Evolutionary conservation across 2,329 filamentous ascomycete genomes (phyloP).

Genomic region (Alternaria infectoria): DNA sequence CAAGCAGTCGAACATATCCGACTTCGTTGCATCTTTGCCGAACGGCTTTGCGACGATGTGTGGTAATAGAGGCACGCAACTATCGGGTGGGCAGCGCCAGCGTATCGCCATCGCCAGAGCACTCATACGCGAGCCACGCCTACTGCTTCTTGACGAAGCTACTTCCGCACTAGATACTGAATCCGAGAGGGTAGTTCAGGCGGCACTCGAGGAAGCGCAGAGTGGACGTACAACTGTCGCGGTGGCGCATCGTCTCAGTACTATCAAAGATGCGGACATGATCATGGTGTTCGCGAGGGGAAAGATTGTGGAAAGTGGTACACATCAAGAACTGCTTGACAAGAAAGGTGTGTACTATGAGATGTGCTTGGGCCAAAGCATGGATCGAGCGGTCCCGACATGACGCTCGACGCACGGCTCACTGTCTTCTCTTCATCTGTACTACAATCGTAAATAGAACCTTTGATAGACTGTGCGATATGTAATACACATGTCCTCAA

Average conservation of each 20-base stretch:
- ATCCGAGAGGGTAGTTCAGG: constrained; percentile 77
- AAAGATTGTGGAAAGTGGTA: constrained; percentile 81
- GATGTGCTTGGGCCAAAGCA: constrained; percentile 53
- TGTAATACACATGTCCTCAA: not conserved
- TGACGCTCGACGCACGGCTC: not conserved
- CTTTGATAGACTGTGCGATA: not conserved
- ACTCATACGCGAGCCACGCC: constrained; percentile 86
- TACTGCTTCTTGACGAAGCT: constrained; percentile 61
- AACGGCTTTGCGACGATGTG: constrained; percentile 62
- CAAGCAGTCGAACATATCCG: constrained; percentile 61
- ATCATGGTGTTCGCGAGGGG: constrained; percentile 95
- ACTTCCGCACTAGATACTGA: constrained; percentile 46
- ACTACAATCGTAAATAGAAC: not conserved
- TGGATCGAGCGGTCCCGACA: constrained; percentile 43
- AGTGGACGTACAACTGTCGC: constrained; percentile 91
- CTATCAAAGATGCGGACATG: constrained; percentile 90
- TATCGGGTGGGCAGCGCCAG: constrained; percentile 85
- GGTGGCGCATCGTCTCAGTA: constrained; percentile 88
- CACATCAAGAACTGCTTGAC: constrained; percentile 49
- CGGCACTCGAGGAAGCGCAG: constrained; percentile 79
- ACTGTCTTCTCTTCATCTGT: not conserved
- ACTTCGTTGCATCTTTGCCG: constrained; percentile 43
- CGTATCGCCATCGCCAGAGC: constrained; percentile 92
- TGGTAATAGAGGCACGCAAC: constrained; percentile 42
- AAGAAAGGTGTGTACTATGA: constrained; percentile 52